Evolutionary conservation across 2,329 filamentous ascomycete species (phyloP), one percentile per base, ranked within the genome.

Genomic region (Alternaria sp.): DNA sequence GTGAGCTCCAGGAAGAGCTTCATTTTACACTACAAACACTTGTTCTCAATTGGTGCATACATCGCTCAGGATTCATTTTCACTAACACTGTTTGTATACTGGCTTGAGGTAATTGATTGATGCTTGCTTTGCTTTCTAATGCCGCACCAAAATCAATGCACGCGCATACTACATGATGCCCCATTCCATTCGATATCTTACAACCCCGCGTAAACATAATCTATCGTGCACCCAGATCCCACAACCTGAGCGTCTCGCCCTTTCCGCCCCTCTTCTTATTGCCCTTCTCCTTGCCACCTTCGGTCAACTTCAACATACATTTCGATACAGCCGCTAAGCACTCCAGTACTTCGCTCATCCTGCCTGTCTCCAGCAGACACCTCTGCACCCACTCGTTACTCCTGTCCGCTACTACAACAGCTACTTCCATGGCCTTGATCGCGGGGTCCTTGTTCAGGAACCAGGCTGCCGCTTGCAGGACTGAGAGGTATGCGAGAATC

Each of bases 401-500:
- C 25, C 70, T 66, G 14, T 76, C 71, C 2, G 95, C 93, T 55
- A 97, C 87, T 3, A 89, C 78, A 1, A 90, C 89, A 1, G 93
- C 90, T 15, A 99, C 84, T 63, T 97, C 92, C 92, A 99, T 95
- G 72, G 90, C 92, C 75, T 95, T 90, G 25, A 96, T 86, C 18
- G 97, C 85, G 68, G 91, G 87, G 62, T 95, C 92, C 46, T 93
- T 89, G 49, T 89, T 90, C 46, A 96, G 83, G 53, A 88, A 86
- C 50, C 89, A 89, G 4, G 93, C 93, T 0, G 92, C 91, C 74
- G 91, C 92, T 77, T 96, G 92, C 54, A 98, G 83, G 2, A 92
- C 90, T 72, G 88, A 90, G 75, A 96, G 88, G 78, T 96, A 97
- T 3, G 92, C 92, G 54, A 99, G 86, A 45, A 97, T 84, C 18